Base-by-base conservation (phyloP, 495 filamentous ascomycete species). In the Neurospora tetraspora region DNA sequence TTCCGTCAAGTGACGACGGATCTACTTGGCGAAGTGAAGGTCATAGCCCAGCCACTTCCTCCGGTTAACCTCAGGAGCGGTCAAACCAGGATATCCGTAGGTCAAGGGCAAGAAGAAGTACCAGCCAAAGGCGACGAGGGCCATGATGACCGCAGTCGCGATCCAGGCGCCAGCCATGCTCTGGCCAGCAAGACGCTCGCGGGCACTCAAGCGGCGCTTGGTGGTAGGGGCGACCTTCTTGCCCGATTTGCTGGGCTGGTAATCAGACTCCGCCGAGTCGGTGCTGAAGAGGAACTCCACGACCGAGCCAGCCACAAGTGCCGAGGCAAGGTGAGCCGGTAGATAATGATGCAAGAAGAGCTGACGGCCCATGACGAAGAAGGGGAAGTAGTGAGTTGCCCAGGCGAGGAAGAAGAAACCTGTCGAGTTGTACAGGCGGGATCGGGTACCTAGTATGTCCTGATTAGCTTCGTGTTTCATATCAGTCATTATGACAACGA, bases 321-420 rank as follows among this genome's bases (percentile, higher is more conserved):
- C 88, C 11, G 94, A 97, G 3, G 95, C 94, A 37, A 99, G 86
- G 78, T 99, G 96, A 5, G 96, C 93, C 1, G 96, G 96, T 71
- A 99, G 91, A 77, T 99, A 99, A 79, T 99, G 96, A 81, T 99
- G 96, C 69, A 99, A 83, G 88, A 99, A 99, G 47, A 99, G 89
- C 82, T 99, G 96, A 74, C 96, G 93, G 72, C 94, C 93, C 96
- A 99, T 99, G 39, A 98, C 89, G 81, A 88, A 99, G 86, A 99
- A 99, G 7, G 96, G 96, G 83, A 97, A 93, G 83, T 98, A 99
- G 79, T 99, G 96, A 80, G 94, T 92, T 23, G 92, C 91, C 96
- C 96, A 99, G 7, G 97, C 90, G 72, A 99, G 92, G 89, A 97
- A 98, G 82, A 99, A 92, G 89, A 99, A 99, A 59, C 96, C 96